Evolutionary conservation across 176 grass and related monocot species (phyloP).

Genomic region (Luzula sylvatica): DNA sequence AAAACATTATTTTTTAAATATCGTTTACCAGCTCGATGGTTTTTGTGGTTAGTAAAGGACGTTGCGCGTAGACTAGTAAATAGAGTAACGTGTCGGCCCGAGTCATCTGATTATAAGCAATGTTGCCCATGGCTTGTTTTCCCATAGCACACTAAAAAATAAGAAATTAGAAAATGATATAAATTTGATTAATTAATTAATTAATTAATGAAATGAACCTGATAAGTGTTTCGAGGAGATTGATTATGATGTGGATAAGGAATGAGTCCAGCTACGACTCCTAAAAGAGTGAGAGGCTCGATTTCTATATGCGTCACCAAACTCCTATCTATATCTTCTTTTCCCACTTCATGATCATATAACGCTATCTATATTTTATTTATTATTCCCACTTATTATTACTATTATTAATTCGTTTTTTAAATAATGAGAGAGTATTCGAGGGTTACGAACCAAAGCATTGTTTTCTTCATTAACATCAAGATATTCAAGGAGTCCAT

Average conservation of each 20-base stretch:
- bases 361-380: slow-evolving; percentile 65
- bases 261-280: slow-evolving; percentile 85
- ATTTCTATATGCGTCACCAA: slow-evolving; percentile 90
- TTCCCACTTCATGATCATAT: slow-evolving; percentile 62
- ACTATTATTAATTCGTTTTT: too few relatives aligned
- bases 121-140: slow-evolving; percentile 99
- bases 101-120: slow-evolving; percentile 86
- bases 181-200: too few relatives aligned
- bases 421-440: too few relatives aligned
- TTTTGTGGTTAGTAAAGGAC: slow-evolving; percentile 91
- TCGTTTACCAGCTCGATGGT: slow-evolving; percentile 77
- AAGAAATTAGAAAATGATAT: slow-evolving; percentile 12
- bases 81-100: slow-evolving; percentile 88
- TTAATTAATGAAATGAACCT: slow-evolving; percentile 48
- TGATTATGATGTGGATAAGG: slow-evolving; percentile 96
- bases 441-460: too few relatives aligned
- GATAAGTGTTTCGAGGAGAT: slow-evolving; percentile 95
- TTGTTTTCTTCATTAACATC: slow-evolving; percentile 99
- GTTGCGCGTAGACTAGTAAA: slow-evolving; percentile 79
- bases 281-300: slow-evolving; percentile 80
- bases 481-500: slow-evolving; percentile 95
- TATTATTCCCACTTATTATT: too few relatives aligned
- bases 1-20: not conserved
- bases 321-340: slow-evolving; percentile 60
- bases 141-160: slow-evolving; percentile 89